These are phyloP conservation scores for Pistacia vera DNA, from an alignment of 345 rosid genomes.

Conservation along the genomic window DNA sequence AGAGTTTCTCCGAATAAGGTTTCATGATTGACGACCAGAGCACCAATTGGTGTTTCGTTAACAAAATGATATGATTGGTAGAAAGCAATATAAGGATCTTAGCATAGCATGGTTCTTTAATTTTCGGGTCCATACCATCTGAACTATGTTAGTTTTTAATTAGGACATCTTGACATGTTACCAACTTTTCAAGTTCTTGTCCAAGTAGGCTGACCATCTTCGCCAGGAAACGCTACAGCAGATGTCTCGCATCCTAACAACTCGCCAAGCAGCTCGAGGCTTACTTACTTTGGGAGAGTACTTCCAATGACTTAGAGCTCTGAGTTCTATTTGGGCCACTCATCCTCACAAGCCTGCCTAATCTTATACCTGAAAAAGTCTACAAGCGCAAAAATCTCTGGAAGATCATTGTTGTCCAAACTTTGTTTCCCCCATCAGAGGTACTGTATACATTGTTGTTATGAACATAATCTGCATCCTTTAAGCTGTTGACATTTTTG, in stretches of 20 bases:
- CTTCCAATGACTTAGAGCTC: constrained; percentile 68
- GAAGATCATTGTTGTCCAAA: not conserved
- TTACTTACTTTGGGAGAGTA: constrained; percentile 86
- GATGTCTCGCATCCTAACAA: constrained; percentile 72
- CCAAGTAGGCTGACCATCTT: constrained; percentile 83
- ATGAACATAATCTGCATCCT: constrained; percentile 22
- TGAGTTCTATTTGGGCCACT: constrained; percentile 69
- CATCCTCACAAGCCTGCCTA: constrained; percentile 58
- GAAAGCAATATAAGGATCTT: too few relatives aligned
- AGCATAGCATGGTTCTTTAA: too few relatives aligned
- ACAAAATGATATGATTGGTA: too few relatives aligned
- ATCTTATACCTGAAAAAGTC: not conserved
- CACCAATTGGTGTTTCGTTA: not conserved
- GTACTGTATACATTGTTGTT: constrained; percentile 17
- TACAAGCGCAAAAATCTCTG: constrained; percentile 6
- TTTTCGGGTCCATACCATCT: too few relatives aligned
- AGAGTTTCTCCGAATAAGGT: not conserved
- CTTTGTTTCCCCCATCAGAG: constrained; percentile 21
- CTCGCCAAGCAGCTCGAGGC: constrained; percentile 81
- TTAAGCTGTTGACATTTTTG: constrained; percentile 43
- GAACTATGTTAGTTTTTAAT: too few relatives aligned
- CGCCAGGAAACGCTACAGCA: constrained; percentile 83
- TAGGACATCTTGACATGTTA: not conserved
- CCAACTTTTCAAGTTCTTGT: not conserved
- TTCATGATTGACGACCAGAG: not conserved